Conservation (phyloP, 2,329 filamentous ascomycete genomes). For the Xylariales sp. region DNA sequence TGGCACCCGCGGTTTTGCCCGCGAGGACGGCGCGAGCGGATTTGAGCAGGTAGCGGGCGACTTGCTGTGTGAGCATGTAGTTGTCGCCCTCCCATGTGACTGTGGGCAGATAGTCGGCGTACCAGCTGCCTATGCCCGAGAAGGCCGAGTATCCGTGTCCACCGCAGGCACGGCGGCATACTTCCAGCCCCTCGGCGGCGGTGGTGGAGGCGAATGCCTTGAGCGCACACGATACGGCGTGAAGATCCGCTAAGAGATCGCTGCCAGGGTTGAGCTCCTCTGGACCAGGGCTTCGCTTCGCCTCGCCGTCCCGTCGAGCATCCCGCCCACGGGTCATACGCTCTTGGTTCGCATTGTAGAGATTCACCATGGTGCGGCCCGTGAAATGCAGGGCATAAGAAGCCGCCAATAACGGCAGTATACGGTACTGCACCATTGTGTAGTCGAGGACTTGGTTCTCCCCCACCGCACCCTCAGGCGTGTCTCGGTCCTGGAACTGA, state of each 20-base stretch:
- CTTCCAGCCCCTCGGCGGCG: slow-evolving; percentile 11
- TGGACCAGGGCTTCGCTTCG: slow-evolving; percentile 11
- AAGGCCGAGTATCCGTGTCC: slow-evolving; percentile 17
- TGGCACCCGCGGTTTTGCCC: slow-evolving; percentile 3
- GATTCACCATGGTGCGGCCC: slow-evolving; percentile 3
- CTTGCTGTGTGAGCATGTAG: slow-evolving; percentile 18
- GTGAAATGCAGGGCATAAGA: slow-evolving; percentile 14
- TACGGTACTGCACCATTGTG: slow-evolving; percentile 19
- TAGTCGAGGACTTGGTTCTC: slow-evolving; percentile 14
- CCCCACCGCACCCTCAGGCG: slow-evolving; percentile 1
- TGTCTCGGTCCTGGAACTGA: slow-evolving; percentile 17
- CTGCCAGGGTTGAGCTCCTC: slow-evolving; percentile 11
- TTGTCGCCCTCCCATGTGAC: slow-evolving; percentile 17
- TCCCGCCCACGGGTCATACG: slow-evolving; percentile 1
- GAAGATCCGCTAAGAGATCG: slow-evolving; percentile 14
- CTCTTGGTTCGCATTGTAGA: slow-evolving; percentile 14
- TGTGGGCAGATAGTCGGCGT: slow-evolving; percentile 8
- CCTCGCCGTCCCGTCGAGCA: background rate
- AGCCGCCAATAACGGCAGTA: slow-evolving; percentile 15
- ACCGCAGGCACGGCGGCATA: slow-evolving; percentile 11
- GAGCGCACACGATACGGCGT: slow-evolving; percentile 9
- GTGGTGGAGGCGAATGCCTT: slow-evolving; percentile 14
- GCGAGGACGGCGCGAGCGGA: slow-evolving; percentile 7
- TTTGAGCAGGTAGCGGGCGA: slow-evolving; percentile 15
- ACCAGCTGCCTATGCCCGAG: slow-evolving; percentile 15